Base-by-base conservation (phyloP, 2,329 filamentous ascomycete genomes). In the Lachnellula subtilissima region DNA sequence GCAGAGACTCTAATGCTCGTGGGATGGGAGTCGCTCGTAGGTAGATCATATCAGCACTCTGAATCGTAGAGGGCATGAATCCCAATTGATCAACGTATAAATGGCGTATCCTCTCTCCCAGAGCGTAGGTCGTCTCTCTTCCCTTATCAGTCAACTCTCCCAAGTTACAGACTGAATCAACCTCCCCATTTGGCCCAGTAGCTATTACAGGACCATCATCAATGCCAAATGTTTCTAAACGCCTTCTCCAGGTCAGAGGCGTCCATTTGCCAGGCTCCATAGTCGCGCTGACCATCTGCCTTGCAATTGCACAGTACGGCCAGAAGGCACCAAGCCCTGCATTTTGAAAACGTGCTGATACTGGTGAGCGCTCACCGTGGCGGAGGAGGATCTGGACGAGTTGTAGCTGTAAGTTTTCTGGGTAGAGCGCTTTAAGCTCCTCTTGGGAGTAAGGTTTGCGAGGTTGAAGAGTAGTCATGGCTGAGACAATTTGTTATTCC, bases 311-410 rank as follows among this genome's bases (percentile, higher is more conserved):
- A 75, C 94, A 99, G 74, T 97, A 97, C 1, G 94, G 91, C 94
- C 94, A 99, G 73, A 85, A 86, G 50, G 79, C 70, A 45, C 75
- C 71, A n/a, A 87, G 78, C 11, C 84, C 84, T 48, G 83, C 82
- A 74, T 93, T 94, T 69, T 89, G 83, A 71, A 99, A 97, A 40
- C 94, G 87, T n/a, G 89, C 81, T 56, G 85, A 88, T 28, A 97
- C 89, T 28, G 93, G 93, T 7, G 87, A 93, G 56, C 93, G 86
- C 76, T 86, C 83, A 74, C 88, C 88, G 73, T 92, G 88, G 56
- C 88, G 86, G 67, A 91, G 81, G 60, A 91, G 82, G 65, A 97
- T 80, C 75, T 99, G 94, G 50, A 97, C 94, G 58, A 94, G 84
- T 70, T 94, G 88, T 37, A 99, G 83, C 70, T 93, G 82, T 57